These are phyloP conservation scores for Arctium minus DNA, from an alignment of 129 eudicot species.

Conservation along the genomic window DNA sequence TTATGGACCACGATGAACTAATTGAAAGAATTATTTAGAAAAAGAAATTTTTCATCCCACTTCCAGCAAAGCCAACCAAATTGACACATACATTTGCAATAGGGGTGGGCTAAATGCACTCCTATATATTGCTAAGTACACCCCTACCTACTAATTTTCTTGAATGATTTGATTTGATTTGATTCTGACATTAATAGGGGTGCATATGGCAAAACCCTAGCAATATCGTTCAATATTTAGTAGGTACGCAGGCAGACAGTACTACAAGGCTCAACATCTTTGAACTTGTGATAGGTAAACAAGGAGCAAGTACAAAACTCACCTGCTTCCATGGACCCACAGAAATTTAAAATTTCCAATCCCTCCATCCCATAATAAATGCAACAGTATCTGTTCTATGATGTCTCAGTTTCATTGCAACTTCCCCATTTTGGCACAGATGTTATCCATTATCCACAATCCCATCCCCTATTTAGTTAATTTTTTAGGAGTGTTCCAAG, in stretches of 20 bases:
- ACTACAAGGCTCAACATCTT: neutral
- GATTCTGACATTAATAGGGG: too few relatives aligned
- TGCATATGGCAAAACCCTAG: too few relatives aligned
- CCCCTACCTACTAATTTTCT: too few relatives aligned
- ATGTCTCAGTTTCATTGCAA: slow-evolving; percentile 2
- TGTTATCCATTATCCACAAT: neutral
- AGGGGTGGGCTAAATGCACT: too few relatives aligned
- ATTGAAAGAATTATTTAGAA: neutral
- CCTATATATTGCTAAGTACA: too few relatives aligned
- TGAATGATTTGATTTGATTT: too few relatives aligned
- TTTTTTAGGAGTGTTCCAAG: neutral
- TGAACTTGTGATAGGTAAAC: slow-evolving; percentile 1
- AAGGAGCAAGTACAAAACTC: slow-evolving; percentile 5
- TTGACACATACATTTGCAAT: slow-evolving; percentile 2
- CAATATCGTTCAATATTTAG: neutral
- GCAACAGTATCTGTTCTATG: neutral
- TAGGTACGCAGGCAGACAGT: slow-evolving; percentile 7
- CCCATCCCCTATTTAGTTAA: neutral
- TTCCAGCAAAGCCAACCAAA: neutral
- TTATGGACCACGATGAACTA: neutral
- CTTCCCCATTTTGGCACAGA: neutral
- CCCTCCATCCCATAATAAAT: neutral
- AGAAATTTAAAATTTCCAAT: neutral
- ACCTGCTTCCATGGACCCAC: slow-evolving; percentile 14
- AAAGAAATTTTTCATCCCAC: neutral